Base-by-base conservation (phyloP, 202 grass and related monocot species). In the Carex arenaria region DNA sequence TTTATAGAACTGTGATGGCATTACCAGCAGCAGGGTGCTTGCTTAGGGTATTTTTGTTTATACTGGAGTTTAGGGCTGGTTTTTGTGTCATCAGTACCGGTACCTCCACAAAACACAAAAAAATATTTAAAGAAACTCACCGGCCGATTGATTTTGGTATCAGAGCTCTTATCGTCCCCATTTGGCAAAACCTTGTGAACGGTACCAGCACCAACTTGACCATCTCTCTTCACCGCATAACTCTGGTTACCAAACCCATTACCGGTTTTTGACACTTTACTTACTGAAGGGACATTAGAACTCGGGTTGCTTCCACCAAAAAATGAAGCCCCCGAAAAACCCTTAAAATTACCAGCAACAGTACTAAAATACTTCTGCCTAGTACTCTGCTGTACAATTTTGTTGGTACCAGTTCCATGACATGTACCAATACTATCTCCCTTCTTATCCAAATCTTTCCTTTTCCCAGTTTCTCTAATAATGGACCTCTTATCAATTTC, bases 321-420 rank as follows among this genome's bases (percentile, higher is more conserved):
- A 88, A 98, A 88, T 7, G 91, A 92, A 83, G 84, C 86, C 61
- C 89, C 19, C 0, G 79, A 64, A 40, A 98, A 92, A 78, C 95
- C 89, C 86, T 89, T 90, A 59, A 98, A 90, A 86, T 88, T 85
- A 28, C 88, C 89, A 4, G 95, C 78, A 92, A 98, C 85, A 22
- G 84, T 83, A 63, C 92, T 92, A 51, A 98, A 98, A 80, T 98
- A 98, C 64, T 93, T 93, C 0, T 67, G 87, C 52, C 86, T 84
- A 93, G 86, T 82, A 88, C 64, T 89, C 80, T 79, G 55, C 76
- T 59, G 67, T 55, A 65, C 90, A 91, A 79, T 70, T 93, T 83
- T 88, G 85, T 72, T 92, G 91, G 32, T 43, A 82, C 23, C 49
- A 34, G 63, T 82, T 65, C 15, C 80, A 51, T 82, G 80, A 69